phyloP scores from a whole-genome alignment of 805 yeast species.

The Lachancea fermentati region DNA sequence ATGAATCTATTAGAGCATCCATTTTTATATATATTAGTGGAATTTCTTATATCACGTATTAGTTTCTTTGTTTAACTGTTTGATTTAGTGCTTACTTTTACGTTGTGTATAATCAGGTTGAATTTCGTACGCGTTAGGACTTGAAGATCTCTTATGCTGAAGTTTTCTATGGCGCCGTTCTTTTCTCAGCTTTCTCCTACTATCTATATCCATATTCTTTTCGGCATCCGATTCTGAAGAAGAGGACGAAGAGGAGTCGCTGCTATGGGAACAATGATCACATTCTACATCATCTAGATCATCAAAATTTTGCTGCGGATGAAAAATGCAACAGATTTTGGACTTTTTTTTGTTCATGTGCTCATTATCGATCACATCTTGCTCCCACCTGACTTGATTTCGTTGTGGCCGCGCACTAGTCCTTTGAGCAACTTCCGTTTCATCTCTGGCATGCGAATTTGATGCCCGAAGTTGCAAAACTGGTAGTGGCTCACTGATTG shows the following conservation, averaged over 20 bases:
- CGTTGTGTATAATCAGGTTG: slow-evolving; percentile 58
- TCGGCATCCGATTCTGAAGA: slow-evolving; percentile 41
- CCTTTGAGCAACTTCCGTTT: neutral
- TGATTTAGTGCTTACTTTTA: slow-evolving; percentile 16
- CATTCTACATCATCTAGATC: slow-evolving; percentile 39
- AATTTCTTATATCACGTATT: neutral
- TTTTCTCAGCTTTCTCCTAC: slow-evolving; percentile 31
- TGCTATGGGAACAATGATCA: slow-evolving; percentile 15
- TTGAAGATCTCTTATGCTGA: slow-evolving; percentile 27
- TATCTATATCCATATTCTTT: slow-evolving; percentile 28
- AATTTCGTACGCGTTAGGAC: slow-evolving; percentile 82
- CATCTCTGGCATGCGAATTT: neutral
- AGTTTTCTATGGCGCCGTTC: slow-evolving; percentile 31
- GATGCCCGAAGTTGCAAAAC: slow-evolving; percentile 25
- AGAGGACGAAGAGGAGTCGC: slow-evolving; percentile 20
- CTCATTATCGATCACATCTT: slow-evolving; percentile 87
- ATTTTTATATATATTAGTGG: neutral
- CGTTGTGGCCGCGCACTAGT: slow-evolving; percentile 19
- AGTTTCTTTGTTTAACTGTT: neutral
- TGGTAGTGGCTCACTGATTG: slow-evolving; percentile 17
- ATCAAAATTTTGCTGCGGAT: slow-evolving; percentile 63
- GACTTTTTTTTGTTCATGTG: slow-evolving; percentile 82
- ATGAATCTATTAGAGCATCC: slow-evolving; percentile 6
- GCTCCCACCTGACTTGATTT: slow-evolving; percentile 73
- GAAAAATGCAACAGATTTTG: slow-evolving; percentile 83